Evolutionary conservation across 257 asterid genomes (phyloP).

Genomic region (Nicotiana paniculata): DNA sequence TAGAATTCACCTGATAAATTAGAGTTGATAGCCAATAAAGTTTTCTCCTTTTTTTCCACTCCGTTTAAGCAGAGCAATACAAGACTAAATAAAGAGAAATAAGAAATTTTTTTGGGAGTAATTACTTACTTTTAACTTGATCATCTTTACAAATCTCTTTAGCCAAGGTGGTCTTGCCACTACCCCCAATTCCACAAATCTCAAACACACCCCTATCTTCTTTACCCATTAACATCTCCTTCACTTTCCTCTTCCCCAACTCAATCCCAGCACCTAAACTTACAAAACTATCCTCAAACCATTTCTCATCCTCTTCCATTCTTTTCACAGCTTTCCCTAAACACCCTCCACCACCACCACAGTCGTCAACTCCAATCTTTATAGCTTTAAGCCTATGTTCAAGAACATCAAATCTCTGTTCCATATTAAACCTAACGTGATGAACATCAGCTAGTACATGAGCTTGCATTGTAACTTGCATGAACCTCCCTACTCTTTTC

Average conservation of each 20-base stretch:
- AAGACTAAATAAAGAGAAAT: not conserved
- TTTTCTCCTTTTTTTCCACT: not conserved
- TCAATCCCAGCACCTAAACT: conserved; percentile 66
- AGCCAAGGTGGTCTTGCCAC: conserved; percentile 92
- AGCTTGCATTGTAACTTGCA: conserved; percentile 54
- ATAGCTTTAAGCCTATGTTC: conserved; percentile 72
- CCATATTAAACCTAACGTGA: conserved; percentile 59
- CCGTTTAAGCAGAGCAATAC: not conserved
- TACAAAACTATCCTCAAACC: conserved; percentile 56
- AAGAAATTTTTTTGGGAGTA: not conserved
- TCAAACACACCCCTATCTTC: conserved; percentile 41
- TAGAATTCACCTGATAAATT: not conserved
- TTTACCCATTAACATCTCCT: conserved; percentile 48
- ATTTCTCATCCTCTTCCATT: conserved; percentile 61
- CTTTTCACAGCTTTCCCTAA: conserved; percentile 75
- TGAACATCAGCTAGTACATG: conserved; percentile 92
- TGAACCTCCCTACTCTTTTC: conserved; percentile 49
- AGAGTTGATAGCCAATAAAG: not conserved
- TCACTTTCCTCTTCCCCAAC: conserved; percentile 63
- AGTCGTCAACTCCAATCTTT: conserved; percentile 63
- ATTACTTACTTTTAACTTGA: conserved; percentile 49
- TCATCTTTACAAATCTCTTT: conserved; percentile 72
- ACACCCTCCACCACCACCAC: conserved; percentile 47
- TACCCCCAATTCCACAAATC: conserved; percentile 81
- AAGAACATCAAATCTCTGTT: conserved; percentile 61